These are phyloP conservation scores for Trichoderma harzianum DNA, from an alignment of 2,329 filamentous ascomycete species.

Conservation along the genomic window DNA sequence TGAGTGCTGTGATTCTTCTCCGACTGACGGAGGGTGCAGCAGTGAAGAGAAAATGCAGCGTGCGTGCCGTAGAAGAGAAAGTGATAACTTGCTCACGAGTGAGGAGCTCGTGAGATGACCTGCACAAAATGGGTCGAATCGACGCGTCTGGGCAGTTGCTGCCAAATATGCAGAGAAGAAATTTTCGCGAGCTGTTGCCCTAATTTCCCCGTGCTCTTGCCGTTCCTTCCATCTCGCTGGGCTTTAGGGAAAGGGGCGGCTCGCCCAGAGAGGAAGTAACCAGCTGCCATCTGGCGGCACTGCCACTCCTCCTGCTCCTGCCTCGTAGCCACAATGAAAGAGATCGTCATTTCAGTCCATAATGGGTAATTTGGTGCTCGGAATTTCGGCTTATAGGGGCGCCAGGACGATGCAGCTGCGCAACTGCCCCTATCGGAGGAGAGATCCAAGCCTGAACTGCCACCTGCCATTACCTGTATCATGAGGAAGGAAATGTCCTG, in stretches of 20 bases:
- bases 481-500: neutral
- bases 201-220: slow-evolving; percentile 4
- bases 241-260: neutral
- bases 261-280: neutral
- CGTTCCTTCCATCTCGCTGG: neutral
- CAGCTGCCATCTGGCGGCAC: slow-evolving; percentile 3
- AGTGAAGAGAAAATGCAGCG: neutral
- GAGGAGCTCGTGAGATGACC: neutral
- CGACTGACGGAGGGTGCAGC: neutral
- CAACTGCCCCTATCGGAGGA: neutral
- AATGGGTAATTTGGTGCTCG: neutral
- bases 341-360: neutral
- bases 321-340: neutral
- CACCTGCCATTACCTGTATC: neutral
- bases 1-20: neutral
- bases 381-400: neutral
- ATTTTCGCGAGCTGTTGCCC: neutral
- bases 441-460: neutral
- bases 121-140: neutral
- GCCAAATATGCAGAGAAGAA: neutral
- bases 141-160: slow-evolving; percentile 2
- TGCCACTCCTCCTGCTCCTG: neutral
- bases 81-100: neutral
- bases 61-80: neutral
- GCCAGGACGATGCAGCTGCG: neutral